These are phyloP conservation scores for Choanephora cucurbitarum DNA, from an alignment of 371 early-diverging fungal genomes.

Conservation along the genomic window DNA sequence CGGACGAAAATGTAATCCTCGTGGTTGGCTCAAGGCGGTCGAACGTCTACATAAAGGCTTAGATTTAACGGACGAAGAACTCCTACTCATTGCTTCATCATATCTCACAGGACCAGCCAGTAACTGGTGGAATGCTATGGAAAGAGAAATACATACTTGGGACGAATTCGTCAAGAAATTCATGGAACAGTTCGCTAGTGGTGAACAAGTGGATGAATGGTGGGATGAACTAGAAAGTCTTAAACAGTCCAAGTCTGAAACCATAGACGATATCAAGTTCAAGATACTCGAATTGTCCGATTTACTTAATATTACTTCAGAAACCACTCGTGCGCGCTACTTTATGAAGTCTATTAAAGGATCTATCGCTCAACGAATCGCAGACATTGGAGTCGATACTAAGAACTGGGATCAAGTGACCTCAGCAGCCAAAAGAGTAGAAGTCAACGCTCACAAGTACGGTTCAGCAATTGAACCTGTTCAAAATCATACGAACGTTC, in stretches of 20 bases:
- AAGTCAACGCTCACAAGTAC: no score
- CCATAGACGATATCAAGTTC: background rate
- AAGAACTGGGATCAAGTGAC: no score
- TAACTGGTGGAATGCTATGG: slow-evolving; percentile 8
- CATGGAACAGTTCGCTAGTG: slow-evolving; percentile 1
- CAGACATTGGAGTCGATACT: no score
- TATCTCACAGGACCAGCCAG: slow-evolving; percentile 5
- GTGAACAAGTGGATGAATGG: slow-evolving; percentile 1
- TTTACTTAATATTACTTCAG: background rate
- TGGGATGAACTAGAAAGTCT: slow-evolving; percentile 6
- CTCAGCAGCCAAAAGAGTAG: no score
- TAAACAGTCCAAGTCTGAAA: background rate
- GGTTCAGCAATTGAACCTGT: no score
- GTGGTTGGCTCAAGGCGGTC: slow-evolving; percentile 2
- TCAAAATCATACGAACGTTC: no score
- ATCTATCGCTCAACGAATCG: no score
- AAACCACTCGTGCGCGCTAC: background rate
- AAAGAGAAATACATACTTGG: background rate
- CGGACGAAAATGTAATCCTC: background rate
- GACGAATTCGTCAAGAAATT: background rate
- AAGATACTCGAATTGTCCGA: background rate
- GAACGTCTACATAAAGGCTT: background rate
- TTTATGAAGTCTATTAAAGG: background rate
- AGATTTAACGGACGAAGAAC: slow-evolving; percentile 1
- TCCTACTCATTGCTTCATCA: background rate